These are phyloP conservation scores for Sphaerobolus stellatus DNA, from an alignment of 1,284 basidiomycete species.

Conservation along the genomic window DNA sequence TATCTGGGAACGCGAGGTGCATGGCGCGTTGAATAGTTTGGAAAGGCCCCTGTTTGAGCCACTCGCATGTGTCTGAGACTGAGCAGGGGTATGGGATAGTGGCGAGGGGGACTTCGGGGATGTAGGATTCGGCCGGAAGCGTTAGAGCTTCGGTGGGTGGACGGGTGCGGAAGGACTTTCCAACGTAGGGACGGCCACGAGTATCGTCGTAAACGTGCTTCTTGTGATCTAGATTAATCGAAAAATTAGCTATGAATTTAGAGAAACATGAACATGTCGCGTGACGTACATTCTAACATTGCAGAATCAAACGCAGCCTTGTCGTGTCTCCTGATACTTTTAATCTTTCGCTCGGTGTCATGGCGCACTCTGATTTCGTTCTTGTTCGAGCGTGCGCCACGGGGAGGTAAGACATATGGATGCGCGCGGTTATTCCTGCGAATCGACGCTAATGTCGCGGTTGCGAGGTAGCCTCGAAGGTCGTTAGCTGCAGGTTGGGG, in stretches of 20 bases:
- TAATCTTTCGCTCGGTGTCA: constrained; percentile 1
- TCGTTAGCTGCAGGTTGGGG: not conserved
- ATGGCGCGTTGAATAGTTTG: not conserved
- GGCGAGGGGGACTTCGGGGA: not conserved
- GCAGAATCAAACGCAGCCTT: not conserved
- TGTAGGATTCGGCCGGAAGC: not conserved
- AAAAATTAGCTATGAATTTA: not conserved
- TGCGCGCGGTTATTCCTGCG: not conserved
- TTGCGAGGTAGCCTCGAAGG: not conserved
- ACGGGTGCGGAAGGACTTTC: not conserved
- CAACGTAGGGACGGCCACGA: not conserved
- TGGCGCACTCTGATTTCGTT: not conserved
- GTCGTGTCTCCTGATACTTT: not conserved
- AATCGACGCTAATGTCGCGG: not conserved
- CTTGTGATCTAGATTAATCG: not conserved
- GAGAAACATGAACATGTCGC: not conserved
- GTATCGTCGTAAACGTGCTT: not conserved
- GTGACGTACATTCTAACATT: not conserved
- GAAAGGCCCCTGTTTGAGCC: not conserved
- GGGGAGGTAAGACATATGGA: not conserved
- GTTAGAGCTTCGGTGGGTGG: not conserved
- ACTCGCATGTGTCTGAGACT: not conserved
- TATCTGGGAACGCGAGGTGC: not conserved
- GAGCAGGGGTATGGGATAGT: not conserved
- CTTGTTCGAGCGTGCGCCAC: constrained; percentile 1